Evolutionary conservation across 805 yeast genomes (phyloP), one percentile per base, ranked within the genome.

Genomic region (Pichia kluyveri): DNA sequence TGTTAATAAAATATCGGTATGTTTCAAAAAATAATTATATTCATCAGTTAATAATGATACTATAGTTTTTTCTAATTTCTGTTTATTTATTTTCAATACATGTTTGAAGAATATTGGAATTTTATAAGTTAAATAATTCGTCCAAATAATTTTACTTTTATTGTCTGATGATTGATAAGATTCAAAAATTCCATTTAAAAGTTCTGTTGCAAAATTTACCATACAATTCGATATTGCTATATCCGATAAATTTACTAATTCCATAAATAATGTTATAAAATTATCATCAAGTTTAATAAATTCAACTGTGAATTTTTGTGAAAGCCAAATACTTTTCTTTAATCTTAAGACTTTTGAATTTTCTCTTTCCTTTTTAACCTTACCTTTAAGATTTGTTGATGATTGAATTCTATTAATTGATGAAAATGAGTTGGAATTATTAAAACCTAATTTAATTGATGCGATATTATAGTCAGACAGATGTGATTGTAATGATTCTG

Each of bases 261-360:
- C 43, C 42, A 62, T 65, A 49, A 65, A 65, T 14, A 55, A 53
- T 12, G 54, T 50, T 30, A 62, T 49, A 34, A 64, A 63, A 19
- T 47, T 19, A 26, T 62, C 63, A 43, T 56, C 54, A 27, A 58
- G 54, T 1, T 58, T 51, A 1, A 57, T 19, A 53, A 54, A 62
- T 12, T 49, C 53, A 27, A 62, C 48, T 4, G 61, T 54, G 12
- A 62, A 47, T 36, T 61, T 63, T 26, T 64, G 61, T 15, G 60
- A 56, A 17, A 66, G 46, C 69, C 69, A 66, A 9, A 65, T 43
- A 11, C 61, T 53, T 40, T 65, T 64, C 43, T 59, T 60, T 39
- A 64, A 40, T 41, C 56, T 54, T 9, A 61, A 41, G 8, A 55
- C 32, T 38, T 57, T 62, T 7, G 32, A 17, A 41, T 42, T 49